Evolutionary conservation across 2,329 filamentous ascomycete species (phyloP), one percentile per base, ranked within the genome.

Genomic region (Diaporthe velutina): DNA sequence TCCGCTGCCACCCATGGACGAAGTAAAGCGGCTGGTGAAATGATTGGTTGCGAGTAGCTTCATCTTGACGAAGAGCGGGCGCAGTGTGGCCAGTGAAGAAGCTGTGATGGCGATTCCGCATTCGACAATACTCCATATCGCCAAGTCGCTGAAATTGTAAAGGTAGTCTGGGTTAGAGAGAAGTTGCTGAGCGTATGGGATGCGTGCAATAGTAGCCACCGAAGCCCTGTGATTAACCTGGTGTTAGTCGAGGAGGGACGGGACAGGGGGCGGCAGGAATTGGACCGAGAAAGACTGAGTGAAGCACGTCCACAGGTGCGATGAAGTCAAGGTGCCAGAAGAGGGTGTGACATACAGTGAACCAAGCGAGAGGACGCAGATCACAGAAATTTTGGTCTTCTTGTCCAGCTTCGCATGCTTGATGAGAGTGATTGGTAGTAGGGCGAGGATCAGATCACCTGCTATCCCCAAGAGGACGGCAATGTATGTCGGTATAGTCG

Each of bases 71-170:
- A 76, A 76, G 19, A 76, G 66, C 4, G 74, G 74, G 7, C 74
- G 74, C 13, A 86, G 80, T 0, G 84, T 85, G 2, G 84, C 84
- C 33, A 83, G 77, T 7, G 81, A 83, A 8, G 83, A 83, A 9
- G 84, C 84, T 7, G 82, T 80, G 2, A 86, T 82, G 8, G 83
- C 84, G 22, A 86, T 82, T 5, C 83, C 83, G 42, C 83, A 83
- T 75, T 86, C 84, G n/a, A 84, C 80, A 61, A 85, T 84, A 5
- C 83, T 85, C 85, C 85, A 87, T 73, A 86, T 85, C 7, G 83
- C 82, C 9, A 86, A 78, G 76, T 85, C 84, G 22, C 84, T 83
- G 73, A 84, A 84, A 72, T 83, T 81, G 80, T 83, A 85, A 2
- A 84, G 79, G 66, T 82, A 83, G 72, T 87, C 85, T 13, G 75